A percentile compares a stretch with the other conserved stretches of the same genome.
Evolutionary conservation across 2,329 filamentous ascomycete species (phyloP).

Genomic region (Aspergillus calidoustus): DNA sequence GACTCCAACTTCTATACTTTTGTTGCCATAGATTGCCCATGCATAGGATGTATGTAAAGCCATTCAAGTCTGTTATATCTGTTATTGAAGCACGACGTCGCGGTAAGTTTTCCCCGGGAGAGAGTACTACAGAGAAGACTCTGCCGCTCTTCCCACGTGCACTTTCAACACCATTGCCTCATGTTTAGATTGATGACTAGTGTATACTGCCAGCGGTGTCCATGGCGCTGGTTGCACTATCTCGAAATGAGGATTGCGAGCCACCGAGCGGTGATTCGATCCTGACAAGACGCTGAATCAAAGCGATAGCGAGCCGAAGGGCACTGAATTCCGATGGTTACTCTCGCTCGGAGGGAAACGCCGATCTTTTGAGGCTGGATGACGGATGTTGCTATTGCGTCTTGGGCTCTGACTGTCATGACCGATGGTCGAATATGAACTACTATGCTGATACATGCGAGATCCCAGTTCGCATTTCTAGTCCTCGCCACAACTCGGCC

Average conservation of each 20-base stretch:
- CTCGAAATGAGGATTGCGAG: no score
- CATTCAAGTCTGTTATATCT: neutral
- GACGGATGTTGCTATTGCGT: neutral
- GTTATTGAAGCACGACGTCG: neutral
- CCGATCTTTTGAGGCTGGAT: neutral
- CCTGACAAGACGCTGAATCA: neutral
- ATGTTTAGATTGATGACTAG: no score
- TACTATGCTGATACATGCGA: neutral
- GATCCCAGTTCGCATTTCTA: neutral
- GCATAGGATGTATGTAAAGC: neutral
- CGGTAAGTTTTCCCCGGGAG: neutral
- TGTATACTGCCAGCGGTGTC: no score
- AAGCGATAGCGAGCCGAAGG: neutral
- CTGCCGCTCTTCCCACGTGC: no score
- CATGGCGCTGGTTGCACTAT: no score
- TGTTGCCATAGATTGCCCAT: neutral
- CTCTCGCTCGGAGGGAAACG: neutral
- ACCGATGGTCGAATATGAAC: neutral
- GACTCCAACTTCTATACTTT: no score
- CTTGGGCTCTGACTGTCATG: no score
- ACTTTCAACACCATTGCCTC: no score
- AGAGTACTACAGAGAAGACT: neutral
- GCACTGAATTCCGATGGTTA: neutral
- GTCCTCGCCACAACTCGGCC: neutral
- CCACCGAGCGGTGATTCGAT: no score